Conservation (phyloP, 345 rosid genomes). For the Firmiana major region DNA sequence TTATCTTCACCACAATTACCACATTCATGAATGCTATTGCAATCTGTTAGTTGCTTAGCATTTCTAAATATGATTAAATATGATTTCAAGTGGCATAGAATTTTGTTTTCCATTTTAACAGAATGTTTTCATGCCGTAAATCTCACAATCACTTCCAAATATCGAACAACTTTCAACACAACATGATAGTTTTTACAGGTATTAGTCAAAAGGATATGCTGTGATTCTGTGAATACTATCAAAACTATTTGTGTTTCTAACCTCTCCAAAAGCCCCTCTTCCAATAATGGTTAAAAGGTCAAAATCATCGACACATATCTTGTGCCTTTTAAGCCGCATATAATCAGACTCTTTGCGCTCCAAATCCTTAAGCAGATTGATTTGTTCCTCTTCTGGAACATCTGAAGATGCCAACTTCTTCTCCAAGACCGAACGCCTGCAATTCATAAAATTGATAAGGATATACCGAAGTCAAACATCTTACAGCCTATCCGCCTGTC, state of each 20-base stretch:
- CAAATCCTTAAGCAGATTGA: constrained; percentile 65
- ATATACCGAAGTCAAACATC: constrained; percentile 10
- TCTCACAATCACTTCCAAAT: background rate
- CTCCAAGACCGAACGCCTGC: constrained; percentile 66
- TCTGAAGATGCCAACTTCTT: constrained; percentile 67
- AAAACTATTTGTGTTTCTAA: constrained; percentile 28
- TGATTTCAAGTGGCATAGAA: background rate
- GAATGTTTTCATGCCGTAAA: background rate
- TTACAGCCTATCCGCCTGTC: constrained; percentile 3
- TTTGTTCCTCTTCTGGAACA: constrained; percentile 71
- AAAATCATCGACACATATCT: constrained; percentile 82
- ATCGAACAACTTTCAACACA: background rate
- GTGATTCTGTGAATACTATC: background rate
- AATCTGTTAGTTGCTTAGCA: background rate
- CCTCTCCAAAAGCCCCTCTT: constrained; percentile 98
- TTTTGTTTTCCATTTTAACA: background rate
- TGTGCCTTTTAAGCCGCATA: constrained; percentile 78
- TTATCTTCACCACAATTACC: background rate
- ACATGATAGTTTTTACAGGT: background rate
- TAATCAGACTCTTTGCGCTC: constrained; percentile 84
- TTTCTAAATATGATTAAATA: background rate
- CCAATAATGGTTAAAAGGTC: constrained; percentile 77
- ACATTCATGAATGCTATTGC: background rate
- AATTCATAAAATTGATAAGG: constrained; percentile 18
- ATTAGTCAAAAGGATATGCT: constrained; percentile 3